Evolutionary conservation across 2,329 filamentous ascomycete genomes (phyloP), one percentile per base, ranked within the genome.

Genomic region (Colletotrichum sublineola): DNA sequence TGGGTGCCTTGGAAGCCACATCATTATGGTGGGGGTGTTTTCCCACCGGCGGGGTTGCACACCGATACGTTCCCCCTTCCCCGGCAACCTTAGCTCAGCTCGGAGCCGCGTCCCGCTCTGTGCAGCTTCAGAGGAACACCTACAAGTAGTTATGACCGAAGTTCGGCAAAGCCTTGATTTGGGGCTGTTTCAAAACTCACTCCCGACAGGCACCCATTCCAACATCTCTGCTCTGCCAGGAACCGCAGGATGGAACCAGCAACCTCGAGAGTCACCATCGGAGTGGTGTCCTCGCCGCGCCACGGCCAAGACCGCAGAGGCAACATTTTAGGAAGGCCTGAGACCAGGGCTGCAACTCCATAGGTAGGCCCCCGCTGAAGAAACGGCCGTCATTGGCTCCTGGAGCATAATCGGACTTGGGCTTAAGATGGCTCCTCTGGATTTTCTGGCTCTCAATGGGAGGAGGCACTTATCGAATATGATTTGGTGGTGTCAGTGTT

Each of bases 81-180:
- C 50, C 56, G 33, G 57, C 56, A 67, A 46, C 58, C 56, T 68
- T 71, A 68, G 57, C 56, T 71, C 64, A 68, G 63, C 63, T 57
- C 40, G 31, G 24, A 20, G 55, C 81, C 81, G 60, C 79, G 12
- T 52, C 33, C n/a, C 44, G 46, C 46, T 20, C 18, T 20, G 29
- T 42, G 61, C 61, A n/a, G 53, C 31, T 50, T 52, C 8, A 15
- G 9, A 18, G 18, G 15, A 36, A 50, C 46, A 53, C 40, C n/a
- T 18, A 7, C 4, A n/a, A 40, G 6, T 57, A n/a, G 24, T 38
- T 29, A 8, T 57, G 55, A 4, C n/a, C 36, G 24, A 57, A 15
- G 9, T n/a, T 15, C 36, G 7, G 20, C 12, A 15, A 40, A 14
- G 36, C 36, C 36, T 24, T 40, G 36, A 4, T 24, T 40, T 40